Base-by-base conservation (phyloP, 495 filamentous ascomycete genomes). In the Acidomyces sp. region DNA sequence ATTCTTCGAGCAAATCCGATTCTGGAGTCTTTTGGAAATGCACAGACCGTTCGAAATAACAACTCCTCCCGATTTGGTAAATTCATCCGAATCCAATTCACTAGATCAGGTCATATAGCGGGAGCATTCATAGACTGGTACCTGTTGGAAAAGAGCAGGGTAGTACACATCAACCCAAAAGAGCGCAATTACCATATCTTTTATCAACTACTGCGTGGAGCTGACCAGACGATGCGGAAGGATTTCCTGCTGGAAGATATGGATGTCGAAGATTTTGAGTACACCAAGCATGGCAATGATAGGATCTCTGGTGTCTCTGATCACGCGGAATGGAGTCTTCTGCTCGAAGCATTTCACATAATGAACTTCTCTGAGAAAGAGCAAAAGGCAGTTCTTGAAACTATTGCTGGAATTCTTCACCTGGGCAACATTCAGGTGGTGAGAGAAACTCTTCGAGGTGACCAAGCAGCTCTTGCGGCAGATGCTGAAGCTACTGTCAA, bases 41-140 rank as follows among this genome's bases (percentile, higher is more conserved):
- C 92, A 3, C 92, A 99, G 56, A 99, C 92, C 1, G 84, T 96
- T 18, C 69, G 92, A 33, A 99, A 99, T 54, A 88, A 99, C 66
- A 99, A 99, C 59, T 96, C 92, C 2, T 99, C 92, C 6, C 75
- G 92, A 39, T 99, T 99, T 58, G 92, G 92, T 46, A 99, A 99
- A 62, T 99, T 99, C 58, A 99, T 99, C 57, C 71, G 92, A 27
- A 96, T 99, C 52, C 85, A 95, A 55, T 95, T 99, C 57, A 85
- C 78, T 10, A 72, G 84, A 23, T 74, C 77, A 26, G 92, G 92
- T 10, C 83, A 92, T 25, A 96, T 99, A 44, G 85, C 80, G 23
- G 92, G 92, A 11, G 92, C 92, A 19, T 95, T 80, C 62, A 94
- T 99, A 33, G 86, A 99, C 57, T 99, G 92, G 92, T 96, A 96